phyloP scores from a whole-genome alignment of 768 basidiomycete species.

The Auriscalpium orientale region DNA sequence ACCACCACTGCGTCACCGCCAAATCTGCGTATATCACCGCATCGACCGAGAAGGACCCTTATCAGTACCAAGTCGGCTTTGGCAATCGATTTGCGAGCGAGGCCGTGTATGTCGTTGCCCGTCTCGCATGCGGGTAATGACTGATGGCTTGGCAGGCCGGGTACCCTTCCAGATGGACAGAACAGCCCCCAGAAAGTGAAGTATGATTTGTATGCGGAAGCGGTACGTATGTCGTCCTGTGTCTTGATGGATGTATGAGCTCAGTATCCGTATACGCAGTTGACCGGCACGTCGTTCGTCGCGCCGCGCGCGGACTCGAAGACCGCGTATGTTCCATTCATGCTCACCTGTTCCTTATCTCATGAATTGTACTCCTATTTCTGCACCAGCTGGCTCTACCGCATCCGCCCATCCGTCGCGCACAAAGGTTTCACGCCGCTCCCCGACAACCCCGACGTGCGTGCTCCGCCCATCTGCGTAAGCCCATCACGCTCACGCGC shows the following conservation, averaged over 20 bases:
- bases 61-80: conserved; percentile 51
- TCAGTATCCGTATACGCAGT: conserved; percentile 25
- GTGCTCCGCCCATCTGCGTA: conserved; percentile 13
- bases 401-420: conserved; percentile 60
- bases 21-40: conserved; percentile 29
- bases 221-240: conserved; percentile 27
- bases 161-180: conserved; percentile 48
- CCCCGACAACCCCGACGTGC: conserved; percentile 51
- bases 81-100: conserved; percentile 51
- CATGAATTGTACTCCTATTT: not conserved
- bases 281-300: conserved; percentile 55
- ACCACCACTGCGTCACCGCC: conserved; percentile 26
- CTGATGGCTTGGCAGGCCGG: conserved; percentile 33
- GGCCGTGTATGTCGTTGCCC: conserved; percentile 36
- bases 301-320: conserved; percentile 49
- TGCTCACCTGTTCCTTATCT: not conserved
- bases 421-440: conserved; percentile 53
- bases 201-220: conserved; percentile 56
- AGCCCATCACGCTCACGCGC: not conserved
- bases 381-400: conserved; percentile 48
- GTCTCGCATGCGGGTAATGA: not conserved
- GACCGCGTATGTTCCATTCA: conserved; percentile 32
- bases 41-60: conserved; percentile 40
- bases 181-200: conserved; percentile 57
- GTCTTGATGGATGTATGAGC: not conserved